Conservation (phyloP, 495 filamentous ascomycete species). For the Aspergillus steynii region DNA sequence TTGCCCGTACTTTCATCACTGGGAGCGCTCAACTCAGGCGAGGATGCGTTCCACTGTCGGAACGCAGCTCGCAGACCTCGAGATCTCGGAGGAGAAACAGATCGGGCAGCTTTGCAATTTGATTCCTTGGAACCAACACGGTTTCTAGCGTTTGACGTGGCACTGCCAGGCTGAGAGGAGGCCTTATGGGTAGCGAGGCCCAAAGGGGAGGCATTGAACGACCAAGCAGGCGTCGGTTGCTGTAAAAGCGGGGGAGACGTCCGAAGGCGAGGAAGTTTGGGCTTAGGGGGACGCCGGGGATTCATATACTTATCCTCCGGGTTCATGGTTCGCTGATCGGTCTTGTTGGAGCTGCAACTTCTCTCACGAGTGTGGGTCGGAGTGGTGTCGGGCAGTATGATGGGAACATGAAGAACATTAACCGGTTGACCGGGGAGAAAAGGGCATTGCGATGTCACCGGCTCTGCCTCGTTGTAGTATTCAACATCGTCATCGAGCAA, state of each 20-base stretch:
- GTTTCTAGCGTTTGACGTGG: constrained; percentile 20
- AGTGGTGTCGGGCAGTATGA: constrained; percentile 56
- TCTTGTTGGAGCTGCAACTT: constrained; percentile 38
- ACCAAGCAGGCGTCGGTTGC: constrained; percentile 29
- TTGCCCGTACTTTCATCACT: not conserved
- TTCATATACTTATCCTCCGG: constrained; percentile 73
- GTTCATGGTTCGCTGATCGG: constrained; percentile 70
- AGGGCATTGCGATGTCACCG: constrained; percentile 77
- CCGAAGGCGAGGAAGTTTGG: constrained; percentile 48
- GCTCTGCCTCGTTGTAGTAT: constrained; percentile 66
- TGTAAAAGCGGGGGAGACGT: constrained; percentile 56
- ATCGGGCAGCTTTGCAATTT: constrained; percentile 35
- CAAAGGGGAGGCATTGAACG: constrained; percentile 31
- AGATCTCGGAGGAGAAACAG: constrained; percentile 43
- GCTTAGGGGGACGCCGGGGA: constrained; percentile 62
- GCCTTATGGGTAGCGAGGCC: constrained; percentile 27
- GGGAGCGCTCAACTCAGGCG: constrained; percentile 19
- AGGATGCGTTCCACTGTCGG: constrained; percentile 30
- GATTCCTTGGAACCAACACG: constrained; percentile 10
- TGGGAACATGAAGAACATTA: constrained; percentile 78
- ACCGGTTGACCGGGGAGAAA: constrained; percentile 82
- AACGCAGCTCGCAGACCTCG: constrained; percentile 39
- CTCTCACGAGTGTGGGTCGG: constrained; percentile 36
- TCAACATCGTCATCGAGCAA: constrained; percentile 74
- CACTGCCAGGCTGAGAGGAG: constrained; percentile 40